These are phyloP conservation scores for Sugiyamaella neomexicana DNA, from an alignment of 1,139 yeast species.

Conservation along the genomic window DNA sequence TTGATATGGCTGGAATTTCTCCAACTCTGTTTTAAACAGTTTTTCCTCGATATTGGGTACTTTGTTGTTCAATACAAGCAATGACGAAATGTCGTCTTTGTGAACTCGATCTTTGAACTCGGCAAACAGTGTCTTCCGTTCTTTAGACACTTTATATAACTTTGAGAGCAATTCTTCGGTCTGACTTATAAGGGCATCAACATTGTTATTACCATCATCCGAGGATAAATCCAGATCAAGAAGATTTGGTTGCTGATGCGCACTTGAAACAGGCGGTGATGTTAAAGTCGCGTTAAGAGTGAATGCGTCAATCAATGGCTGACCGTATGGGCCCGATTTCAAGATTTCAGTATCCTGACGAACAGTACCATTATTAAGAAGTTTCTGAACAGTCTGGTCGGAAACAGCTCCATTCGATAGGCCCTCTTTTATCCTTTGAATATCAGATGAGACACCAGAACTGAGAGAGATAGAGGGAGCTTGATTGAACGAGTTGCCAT, in stretches of 20 bases:
- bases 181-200: conserved; percentile 45
- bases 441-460: conserved; percentile 49
- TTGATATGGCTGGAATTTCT: conserved; percentile 71
- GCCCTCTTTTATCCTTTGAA: conserved; percentile 60
- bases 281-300: conserved; percentile 11
- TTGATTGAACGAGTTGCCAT: conserved; percentile 44
- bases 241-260: conserved; percentile 42
- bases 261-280: conserved; percentile 23
- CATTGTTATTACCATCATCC: conserved; percentile 37
- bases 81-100: conserved; percentile 81
- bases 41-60: conserved; percentile 55
- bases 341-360: conserved; percentile 43
- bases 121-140: conserved; percentile 58
- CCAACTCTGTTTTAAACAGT: conserved; percentile 71
- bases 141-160: conserved; percentile 53
- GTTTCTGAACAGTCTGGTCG: conserved; percentile 57
- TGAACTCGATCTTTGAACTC: conserved; percentile 72
- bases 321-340: conserved; percentile 37
- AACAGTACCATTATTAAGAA: conserved; percentile 41
- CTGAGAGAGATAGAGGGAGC: conserved; percentile 41
- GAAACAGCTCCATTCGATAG: conserved; percentile 67
- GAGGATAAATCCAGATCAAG: conserved; percentile 59
- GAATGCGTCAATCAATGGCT: conserved; percentile 36
- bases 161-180: conserved; percentile 48
- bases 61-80: conserved; percentile 66